Conservation (phyloP, 495 filamentous ascomycete species). For the Pyrenula aspistea region DNA sequence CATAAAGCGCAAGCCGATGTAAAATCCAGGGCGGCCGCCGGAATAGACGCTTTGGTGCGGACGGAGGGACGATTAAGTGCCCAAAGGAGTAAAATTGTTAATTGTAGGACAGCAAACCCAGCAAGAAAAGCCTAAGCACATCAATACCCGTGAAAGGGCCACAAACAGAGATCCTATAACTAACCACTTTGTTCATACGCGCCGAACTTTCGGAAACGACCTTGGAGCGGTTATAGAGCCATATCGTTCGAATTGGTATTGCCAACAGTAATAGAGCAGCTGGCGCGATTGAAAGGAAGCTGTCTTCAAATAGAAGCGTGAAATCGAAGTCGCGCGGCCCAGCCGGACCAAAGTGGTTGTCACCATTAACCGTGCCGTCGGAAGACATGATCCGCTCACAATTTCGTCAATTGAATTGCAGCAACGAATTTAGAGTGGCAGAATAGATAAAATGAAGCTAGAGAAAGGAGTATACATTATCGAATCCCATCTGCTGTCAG, state of each 20-base stretch:
- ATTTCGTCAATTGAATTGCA: too few species aligned
- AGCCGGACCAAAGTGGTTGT: background rate
- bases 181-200: background rate
- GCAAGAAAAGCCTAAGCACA: background rate
- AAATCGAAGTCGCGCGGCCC: slow-evolving; percentile 2
- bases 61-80: slow-evolving; percentile 14
- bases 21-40: slow-evolving; percentile 17
- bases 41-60: slow-evolving; percentile 28
- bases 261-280: background rate
- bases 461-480: too few species aligned
- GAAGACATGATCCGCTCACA: background rate
- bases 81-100: slow-evolving; percentile 38
- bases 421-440: too few species aligned
- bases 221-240: slow-evolving; percentile 26
- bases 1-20: slow-evolving; percentile 15
- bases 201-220: slow-evolving; percentile 24
- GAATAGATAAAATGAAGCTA: too few species aligned
- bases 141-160: too few species aligned
- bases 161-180: background rate
- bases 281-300: background rate
- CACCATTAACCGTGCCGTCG: background rate
- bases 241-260: slow-evolving; percentile 17
- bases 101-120: slow-evolving; percentile 26
- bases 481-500: too few species aligned
- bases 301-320: slow-evolving; percentile 3